Percentiles rank a stretch among this genome's conserved stretches.
phyloP scores from a whole-genome alignment of 345 rosid species.

The Pugionium dolabratum region DNA sequence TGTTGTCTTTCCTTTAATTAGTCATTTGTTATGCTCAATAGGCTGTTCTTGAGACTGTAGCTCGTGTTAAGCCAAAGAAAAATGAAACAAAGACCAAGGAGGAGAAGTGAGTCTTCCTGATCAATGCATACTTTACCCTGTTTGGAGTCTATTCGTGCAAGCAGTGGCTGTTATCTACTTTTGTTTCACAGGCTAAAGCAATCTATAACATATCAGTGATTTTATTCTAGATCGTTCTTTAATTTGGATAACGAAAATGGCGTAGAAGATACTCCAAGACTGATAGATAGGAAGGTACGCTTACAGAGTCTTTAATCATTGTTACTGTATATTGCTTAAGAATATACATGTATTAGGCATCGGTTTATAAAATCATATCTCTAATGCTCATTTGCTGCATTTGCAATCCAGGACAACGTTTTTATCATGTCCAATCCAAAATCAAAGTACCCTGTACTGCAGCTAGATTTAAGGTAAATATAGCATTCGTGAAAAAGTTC shows the following conservation, averaged over 20 bases:
- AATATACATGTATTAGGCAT: background rate
- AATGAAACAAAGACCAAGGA: constrained; percentile 77
- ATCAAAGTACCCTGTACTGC: constrained; percentile 92
- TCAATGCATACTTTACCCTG: background rate
- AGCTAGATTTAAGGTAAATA: constrained; percentile 80
- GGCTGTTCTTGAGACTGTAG: constrained; percentile 96
- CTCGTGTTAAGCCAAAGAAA: constrained; percentile 81
- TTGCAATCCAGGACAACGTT: constrained; percentile 75
- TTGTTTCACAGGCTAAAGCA: constrained; percentile 26
- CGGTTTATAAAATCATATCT: background rate
- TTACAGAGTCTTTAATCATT: constrained; percentile 1
- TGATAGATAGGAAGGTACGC: constrained; percentile 84
- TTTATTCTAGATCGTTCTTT: constrained; percentile 69
- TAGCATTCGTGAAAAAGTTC: constrained; percentile 10
- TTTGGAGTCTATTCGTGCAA: constrained; percentile 8
- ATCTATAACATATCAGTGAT: constrained; percentile 37
- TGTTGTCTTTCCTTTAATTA: constrained; percentile 5
- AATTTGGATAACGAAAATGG: constrained; percentile 86
- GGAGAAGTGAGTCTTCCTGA: constrained; percentile 66
- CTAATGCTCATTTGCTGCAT: constrained; percentile 16
- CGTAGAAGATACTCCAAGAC: constrained; percentile 81
- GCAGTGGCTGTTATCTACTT: constrained; percentile 19
- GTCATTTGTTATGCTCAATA: constrained; percentile 36
- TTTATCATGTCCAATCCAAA: constrained; percentile 95
- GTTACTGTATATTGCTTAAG: background rate